Percentiles rank a stretch among this genome's conserved stretches.
Conservation (phyloP, 495 filamentous ascomycete genomes). For the Hypoxylon subgilvum region DNA sequence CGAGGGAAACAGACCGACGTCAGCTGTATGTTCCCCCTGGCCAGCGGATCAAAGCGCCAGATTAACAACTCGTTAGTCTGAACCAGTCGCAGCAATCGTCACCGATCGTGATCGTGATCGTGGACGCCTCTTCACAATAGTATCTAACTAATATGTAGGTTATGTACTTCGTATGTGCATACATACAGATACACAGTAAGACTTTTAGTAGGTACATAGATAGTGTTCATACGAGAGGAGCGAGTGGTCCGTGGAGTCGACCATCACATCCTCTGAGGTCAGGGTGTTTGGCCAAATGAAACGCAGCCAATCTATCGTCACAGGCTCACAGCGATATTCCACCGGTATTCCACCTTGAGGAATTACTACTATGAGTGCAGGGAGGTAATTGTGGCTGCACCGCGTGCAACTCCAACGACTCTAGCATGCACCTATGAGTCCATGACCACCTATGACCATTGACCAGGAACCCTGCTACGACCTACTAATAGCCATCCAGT, state of each 20-base stretch:
- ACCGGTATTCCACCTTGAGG: constrained; percentile 20
- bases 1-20: constrained; percentile 23
- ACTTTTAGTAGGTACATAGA: no score
- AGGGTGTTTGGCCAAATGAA: constrained; percentile 24
- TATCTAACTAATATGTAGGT: no score
- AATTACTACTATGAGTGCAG: constrained; percentile 18
- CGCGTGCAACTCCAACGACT: constrained; percentile 28
- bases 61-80: constrained; percentile 12
- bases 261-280: neutral
- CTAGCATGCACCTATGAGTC: constrained; percentile 21
- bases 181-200: no score
- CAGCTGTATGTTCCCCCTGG: no score
- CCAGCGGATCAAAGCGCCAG: constrained; percentile 18
- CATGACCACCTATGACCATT: neutral
- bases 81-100: constrained; percentile 26
- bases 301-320: constrained; percentile 33
- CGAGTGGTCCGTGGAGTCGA: no score
- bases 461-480: constrained; percentile 25
- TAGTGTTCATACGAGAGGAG: constrained; percentile 16
- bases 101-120: constrained; percentile 14
- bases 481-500: constrained; percentile 4
- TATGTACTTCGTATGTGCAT: no score
- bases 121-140: no score
- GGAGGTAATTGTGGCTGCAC: constrained; percentile 35
- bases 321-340: no score